Evolutionary conservation across 1,284 basidiomycete genomes (phyloP).

Genomic region (Trichosporon ovoides): DNA sequence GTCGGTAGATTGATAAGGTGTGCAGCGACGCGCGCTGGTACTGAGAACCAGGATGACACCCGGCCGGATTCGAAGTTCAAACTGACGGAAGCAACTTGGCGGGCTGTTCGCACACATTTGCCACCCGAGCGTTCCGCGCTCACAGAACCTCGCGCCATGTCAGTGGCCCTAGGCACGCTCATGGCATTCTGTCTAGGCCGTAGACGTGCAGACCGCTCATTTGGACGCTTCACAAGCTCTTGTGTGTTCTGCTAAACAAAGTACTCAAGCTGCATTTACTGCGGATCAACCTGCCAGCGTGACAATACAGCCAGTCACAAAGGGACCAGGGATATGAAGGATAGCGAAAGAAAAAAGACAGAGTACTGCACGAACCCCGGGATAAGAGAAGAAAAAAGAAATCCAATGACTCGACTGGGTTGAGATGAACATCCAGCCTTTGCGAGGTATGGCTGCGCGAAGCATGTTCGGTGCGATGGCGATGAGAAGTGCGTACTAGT

Average conservation of each 20-base stretch:
- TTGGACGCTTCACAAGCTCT: too few species aligned
- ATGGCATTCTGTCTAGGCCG: too few species aligned
- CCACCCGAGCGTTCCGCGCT: too few species aligned
- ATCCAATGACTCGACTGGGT: background rate
- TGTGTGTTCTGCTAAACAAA: background rate
- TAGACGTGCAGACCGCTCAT: too few species aligned
- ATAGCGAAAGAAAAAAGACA: background rate
- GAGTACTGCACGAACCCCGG: slow-evolving; percentile 4
- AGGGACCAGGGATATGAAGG: slow-evolving; percentile 1
- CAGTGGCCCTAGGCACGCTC: too few species aligned
- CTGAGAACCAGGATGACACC: too few species aligned
- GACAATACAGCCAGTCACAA: slow-evolving; percentile 7
- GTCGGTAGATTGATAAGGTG: too few species aligned
- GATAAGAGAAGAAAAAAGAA: slow-evolving; percentile 4
- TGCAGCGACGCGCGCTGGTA: too few species aligned
- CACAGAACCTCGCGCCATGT: too few species aligned
- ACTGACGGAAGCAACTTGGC: too few species aligned
- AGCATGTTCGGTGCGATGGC: slow-evolving; percentile 2
- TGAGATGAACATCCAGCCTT: background rate
- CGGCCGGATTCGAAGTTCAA: too few species aligned
- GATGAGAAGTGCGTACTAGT: background rate
- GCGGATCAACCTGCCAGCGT: slow-evolving; percentile 6
- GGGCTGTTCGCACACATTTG: too few species aligned
- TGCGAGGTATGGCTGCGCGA: background rate
- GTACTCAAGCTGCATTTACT: slow-evolving; percentile 5